These are phyloP conservation scores for Diversispora epigaea DNA, from an alignment of 192 early-diverging fungal species.

Conservation along the genomic window DNA sequence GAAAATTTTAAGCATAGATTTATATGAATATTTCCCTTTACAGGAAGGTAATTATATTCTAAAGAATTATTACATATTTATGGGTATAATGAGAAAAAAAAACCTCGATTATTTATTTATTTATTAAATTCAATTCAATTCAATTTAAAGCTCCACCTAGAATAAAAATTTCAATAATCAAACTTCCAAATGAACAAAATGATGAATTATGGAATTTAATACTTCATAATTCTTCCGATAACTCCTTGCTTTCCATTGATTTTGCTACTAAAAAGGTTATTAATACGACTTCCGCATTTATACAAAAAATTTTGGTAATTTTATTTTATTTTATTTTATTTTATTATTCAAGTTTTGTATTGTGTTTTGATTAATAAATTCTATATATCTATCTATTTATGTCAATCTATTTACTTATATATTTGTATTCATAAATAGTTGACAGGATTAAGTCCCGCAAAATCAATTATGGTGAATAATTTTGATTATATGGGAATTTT, in stretches of 20 bases:
- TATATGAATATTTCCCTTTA: conserved; percentile 75
- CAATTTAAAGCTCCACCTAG: conserved; percentile 44
- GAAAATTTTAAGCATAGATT: conserved; percentile 51
- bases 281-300: conserved; percentile 42
- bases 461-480: conserved; percentile 48
- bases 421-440: conserved; percentile 32
- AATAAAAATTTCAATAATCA: conserved; percentile 47
- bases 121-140: neutral
- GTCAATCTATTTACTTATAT: neutral
- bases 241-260: conserved; percentile 57
- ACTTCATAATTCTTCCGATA: conserved; percentile 62
- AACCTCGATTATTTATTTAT: neutral
- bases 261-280: conserved; percentile 49
- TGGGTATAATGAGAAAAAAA: neutral
- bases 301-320: neutral
- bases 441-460: conserved; percentile 42
- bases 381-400: neutral
- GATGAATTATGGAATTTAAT: conserved; percentile 45
- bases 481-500: conserved; percentile 41
- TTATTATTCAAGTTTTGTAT: neutral
- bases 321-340: too few species aligned
- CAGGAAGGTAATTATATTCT: conserved; percentile 33
- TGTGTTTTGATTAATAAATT: neutral
- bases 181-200: conserved; percentile 10
- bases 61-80: neutral